These are phyloP conservation scores for Vitis rotundifolia DNA, from an alignment of 164 flowering plant species.

Conservation along the genomic window DNA sequence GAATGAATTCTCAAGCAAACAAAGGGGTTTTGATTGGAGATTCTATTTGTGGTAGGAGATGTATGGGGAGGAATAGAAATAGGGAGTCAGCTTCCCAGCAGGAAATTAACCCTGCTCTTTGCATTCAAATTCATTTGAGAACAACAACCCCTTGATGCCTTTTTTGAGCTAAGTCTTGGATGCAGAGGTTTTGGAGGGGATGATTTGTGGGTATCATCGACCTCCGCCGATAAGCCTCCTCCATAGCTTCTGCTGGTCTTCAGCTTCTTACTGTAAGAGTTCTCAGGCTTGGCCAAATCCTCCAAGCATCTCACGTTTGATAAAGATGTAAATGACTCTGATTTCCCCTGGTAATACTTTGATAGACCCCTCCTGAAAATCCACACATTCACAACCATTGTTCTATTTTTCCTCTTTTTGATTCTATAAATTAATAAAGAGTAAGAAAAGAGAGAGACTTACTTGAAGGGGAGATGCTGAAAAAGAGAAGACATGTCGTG, in stretches of 20 bases:
- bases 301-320: conserved; percentile 33
- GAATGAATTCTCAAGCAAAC: too few species aligned
- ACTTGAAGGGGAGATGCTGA: conserved; percentile 22
- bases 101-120: too few species aligned
- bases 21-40: too few species aligned
- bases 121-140: too few species aligned
- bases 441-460: neutral
- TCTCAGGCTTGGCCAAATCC: conserved; percentile 45
- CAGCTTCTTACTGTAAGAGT: conserved; percentile 37
- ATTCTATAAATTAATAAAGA: too few species aligned
- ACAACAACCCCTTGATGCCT: too few species aligned
- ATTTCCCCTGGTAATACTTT: conserved; percentile 43
- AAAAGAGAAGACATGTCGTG: conserved; percentile 28
- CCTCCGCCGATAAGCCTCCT: neutral
- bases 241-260: conserved; percentile 15
- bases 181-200: too few species aligned
- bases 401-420: neutral
- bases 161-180: too few species aligned
- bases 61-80: too few species aligned
- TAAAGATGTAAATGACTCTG: conserved; percentile 46
- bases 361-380: conserved; percentile 46
- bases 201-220: too few species aligned
- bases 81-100: too few species aligned
- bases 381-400: neutral
- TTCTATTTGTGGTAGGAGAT: too few species aligned